Conservation (phyloP, 768 basidiomycete genomes). For the Russula ochroleuca region DNA sequence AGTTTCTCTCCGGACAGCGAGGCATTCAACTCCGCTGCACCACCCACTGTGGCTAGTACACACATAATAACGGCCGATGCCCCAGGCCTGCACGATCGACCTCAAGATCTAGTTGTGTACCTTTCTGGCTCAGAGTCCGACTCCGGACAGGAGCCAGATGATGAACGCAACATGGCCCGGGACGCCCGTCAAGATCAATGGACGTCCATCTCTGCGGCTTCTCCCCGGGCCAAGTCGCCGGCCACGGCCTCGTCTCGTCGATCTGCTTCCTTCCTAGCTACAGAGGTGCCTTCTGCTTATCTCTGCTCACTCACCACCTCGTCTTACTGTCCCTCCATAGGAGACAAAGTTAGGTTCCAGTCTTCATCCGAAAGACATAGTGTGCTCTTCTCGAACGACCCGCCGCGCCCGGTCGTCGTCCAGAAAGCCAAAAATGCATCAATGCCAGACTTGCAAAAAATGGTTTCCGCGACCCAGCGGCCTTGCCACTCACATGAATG, state of each 20-base stretch:
- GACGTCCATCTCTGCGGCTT: conserved; percentile 5
- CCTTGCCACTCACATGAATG: conserved; percentile 51
- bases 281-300: conserved; percentile 13
- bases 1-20: conserved; percentile 10
- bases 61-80: conserved; percentile 9
- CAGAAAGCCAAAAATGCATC: conserved; percentile 47
- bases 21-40: conserved; percentile 1
- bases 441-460: conserved; percentile 43
- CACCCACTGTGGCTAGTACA: conserved; percentile 1
- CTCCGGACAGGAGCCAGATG: conserved; percentile 17
- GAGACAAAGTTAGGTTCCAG: conserved; percentile 2
- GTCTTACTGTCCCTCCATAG: conserved; percentile 13
- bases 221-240: conserved; percentile 14
- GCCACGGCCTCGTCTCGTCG: conserved; percentile 6
- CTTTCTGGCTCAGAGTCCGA: conserved; percentile 23
- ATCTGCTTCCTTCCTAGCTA: conserved; percentile 19
- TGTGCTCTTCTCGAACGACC: conserved; percentile 2
- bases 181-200: conserved; percentile 14
- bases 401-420: conserved; percentile 19
- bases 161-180: conserved; percentile 12
- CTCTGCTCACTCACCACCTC: neutral
- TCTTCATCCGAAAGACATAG: conserved; percentile 10
- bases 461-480: conserved; percentile 50
- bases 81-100: conserved; percentile 3
- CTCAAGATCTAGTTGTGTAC: conserved; percentile 7